These are phyloP conservation scores for Tetraselmis chui DNA, from an alignment of 139 green algal genomes.

Conservation along the genomic window DNA sequence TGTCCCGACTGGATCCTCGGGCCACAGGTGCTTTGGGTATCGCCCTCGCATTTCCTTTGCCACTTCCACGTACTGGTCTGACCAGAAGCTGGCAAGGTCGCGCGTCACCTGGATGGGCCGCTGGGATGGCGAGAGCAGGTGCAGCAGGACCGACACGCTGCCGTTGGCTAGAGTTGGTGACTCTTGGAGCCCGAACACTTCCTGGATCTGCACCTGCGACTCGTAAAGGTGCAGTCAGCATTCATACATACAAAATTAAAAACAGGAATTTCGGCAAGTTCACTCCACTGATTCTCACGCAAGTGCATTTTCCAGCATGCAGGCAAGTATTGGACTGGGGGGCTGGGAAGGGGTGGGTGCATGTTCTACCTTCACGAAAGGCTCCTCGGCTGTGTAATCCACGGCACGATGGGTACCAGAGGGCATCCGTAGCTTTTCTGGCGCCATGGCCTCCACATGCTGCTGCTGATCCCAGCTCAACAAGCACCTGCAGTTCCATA, in stretches of 20 bases:
- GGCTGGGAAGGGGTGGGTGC: too few relatives aligned
- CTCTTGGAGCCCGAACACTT: constrained; percentile 42
- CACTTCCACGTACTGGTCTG: constrained; percentile 23
- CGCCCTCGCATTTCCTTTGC: constrained; percentile 33
- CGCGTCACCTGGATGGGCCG: constrained; percentile 37
- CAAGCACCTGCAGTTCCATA: constrained; percentile 12
- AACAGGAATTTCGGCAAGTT: too few relatives aligned
- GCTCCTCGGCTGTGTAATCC: constrained; percentile 23
- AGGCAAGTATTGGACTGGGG: too few relatives aligned
- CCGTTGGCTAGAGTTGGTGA: constrained; percentile 35
- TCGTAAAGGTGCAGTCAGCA: too few relatives aligned
- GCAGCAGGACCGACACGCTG: constrained; percentile 29
- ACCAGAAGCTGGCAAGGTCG: constrained; percentile 45
- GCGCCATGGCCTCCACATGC: constrained; percentile 30
- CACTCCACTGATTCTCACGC: too few relatives aligned
- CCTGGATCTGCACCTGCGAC: constrained; percentile 22
- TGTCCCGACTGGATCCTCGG: constrained; percentile 28
- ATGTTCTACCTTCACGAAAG: neutral
- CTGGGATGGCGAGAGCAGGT: constrained; percentile 39
- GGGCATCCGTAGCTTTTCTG: constrained; percentile 30
- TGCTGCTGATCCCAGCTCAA: constrained; percentile 23
- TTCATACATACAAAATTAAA: too few relatives aligned
- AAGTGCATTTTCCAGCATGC: too few relatives aligned
- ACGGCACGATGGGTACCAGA: constrained; percentile 24
- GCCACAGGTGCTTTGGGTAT: constrained; percentile 49